Percentiles rank a stretch among this genome's conserved stretches.
These are phyloP conservation scores for Macadamia tetraphylla DNA, from an alignment of 164 flowering plant species.

Conservation along the genomic window DNA sequence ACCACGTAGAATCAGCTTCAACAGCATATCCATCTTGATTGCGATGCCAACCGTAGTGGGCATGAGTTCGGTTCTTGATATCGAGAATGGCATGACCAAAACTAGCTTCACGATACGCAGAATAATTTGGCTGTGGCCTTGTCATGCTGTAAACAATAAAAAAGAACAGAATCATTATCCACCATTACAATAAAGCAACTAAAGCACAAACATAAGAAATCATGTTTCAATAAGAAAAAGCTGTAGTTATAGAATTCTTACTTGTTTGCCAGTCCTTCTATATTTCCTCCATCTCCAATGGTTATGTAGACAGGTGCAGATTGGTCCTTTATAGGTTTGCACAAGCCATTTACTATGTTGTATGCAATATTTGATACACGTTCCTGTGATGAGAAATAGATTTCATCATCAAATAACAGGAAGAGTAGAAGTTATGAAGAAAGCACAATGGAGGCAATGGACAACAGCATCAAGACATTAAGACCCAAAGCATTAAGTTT, in stretches of 20 bases:
- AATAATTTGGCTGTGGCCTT: conserved; percentile 78
- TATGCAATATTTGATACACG: conserved; percentile 78
- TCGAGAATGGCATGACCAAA: conserved; percentile 78
- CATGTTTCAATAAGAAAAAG: background rate
- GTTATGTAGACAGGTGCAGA: conserved; percentile 90
- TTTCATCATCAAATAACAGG: background rate
- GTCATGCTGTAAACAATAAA: conserved; percentile 49
- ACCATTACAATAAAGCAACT: too few relatives aligned
- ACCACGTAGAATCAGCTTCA: conserved; percentile 61
- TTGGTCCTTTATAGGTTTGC: conserved; percentile 51
- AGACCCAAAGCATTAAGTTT: background rate
- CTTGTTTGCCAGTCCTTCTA: conserved; percentile 80
- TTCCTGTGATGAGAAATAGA: conserved; percentile 35
- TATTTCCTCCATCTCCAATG: conserved; percentile 91
- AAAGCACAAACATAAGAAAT: too few relatives aligned
- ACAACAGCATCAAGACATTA: background rate
- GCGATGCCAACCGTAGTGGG: conserved; percentile 66
- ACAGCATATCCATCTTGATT: conserved; percentile 67
- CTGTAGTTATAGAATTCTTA: conserved; percentile 27
- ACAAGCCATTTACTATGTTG: conserved; percentile 54
- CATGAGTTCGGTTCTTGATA: conserved; percentile 83
- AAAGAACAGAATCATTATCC: background rate
- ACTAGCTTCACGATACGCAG: conserved; percentile 83
- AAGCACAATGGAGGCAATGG: background rate
- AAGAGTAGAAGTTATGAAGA: background rate